phyloP scores from a whole-genome alignment of 2,329 filamentous ascomycete genomes.

The Alternaria sp. region DNA sequence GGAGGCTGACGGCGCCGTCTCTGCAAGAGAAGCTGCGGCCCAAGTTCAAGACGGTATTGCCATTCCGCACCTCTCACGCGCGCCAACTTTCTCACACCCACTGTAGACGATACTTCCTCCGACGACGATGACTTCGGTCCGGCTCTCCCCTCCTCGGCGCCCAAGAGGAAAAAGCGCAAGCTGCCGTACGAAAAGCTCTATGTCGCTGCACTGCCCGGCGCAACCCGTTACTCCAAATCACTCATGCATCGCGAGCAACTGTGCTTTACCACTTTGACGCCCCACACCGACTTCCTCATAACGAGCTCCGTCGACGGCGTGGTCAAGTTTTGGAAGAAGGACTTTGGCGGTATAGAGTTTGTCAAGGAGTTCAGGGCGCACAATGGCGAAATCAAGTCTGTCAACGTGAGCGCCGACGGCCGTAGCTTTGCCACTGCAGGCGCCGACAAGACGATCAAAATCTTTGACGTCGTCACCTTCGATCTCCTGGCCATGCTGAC shows the following conservation, averaged over 20 bases:
- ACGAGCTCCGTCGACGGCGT: slow-evolving; percentile 94
- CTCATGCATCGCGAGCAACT: slow-evolving; percentile 99
- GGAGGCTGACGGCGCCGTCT: slow-evolving; percentile 27
- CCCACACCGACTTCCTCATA: slow-evolving; percentile 91
- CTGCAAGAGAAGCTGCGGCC: slow-evolving; percentile 15
- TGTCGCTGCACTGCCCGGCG: slow-evolving; percentile 85
- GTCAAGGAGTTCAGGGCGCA: slow-evolving; percentile 98
- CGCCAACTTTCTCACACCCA: slow-evolving; percentile 14
- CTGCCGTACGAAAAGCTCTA: slow-evolving; percentile 96
- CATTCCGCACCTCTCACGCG: slow-evolving; percentile 3
- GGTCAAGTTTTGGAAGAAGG: slow-evolving; percentile 99
- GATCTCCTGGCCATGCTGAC: slow-evolving; percentile 70
- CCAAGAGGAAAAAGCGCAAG: slow-evolving; percentile 88
- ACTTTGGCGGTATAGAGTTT: slow-evolving; percentile 88
- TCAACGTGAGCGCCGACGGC: slow-evolving; percentile 87
- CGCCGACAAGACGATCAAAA: slow-evolving; percentile 78
- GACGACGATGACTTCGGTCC: slow-evolving; percentile 92
- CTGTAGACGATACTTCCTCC: slow-evolving; percentile 59
- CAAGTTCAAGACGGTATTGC: slow-evolving; percentile 24
- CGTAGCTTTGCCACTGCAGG: slow-evolving; percentile 93
- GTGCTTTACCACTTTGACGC: slow-evolving; percentile 86
- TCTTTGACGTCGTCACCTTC: slow-evolving; percentile 82
- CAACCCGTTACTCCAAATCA: slow-evolving; percentile 84
- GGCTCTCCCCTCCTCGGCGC: slow-evolving; percentile 79
- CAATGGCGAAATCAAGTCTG: slow-evolving; percentile 80